Evolutionary conservation across 257 asterid genomes (phyloP).

Genomic region (Solanum lycopersicoides): DNA sequence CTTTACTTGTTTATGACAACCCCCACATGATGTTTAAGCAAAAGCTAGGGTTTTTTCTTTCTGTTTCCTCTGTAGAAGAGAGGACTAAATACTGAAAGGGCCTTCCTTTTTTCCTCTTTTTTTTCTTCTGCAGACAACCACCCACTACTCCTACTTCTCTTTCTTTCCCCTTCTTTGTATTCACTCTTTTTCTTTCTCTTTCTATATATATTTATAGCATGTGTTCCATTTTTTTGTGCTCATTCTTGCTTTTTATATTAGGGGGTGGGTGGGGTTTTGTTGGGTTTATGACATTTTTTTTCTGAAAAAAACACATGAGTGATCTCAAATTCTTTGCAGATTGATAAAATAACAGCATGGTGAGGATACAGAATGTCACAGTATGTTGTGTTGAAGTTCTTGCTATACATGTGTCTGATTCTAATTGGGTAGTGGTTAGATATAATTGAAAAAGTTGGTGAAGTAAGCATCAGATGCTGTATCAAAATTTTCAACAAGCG

Average conservation of each 20-base stretch:
- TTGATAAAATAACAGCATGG: neutral
- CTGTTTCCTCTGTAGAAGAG: neutral
- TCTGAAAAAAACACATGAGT: neutral
- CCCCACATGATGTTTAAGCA: neutral
- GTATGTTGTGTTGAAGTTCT: neutral
- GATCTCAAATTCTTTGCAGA: neutral
- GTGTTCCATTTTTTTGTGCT: neutral
- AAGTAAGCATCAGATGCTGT: neutral
- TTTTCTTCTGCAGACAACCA: neutral
- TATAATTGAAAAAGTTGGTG: too few species aligned
- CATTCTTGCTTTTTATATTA: neutral
- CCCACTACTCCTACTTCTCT: slow-evolving; percentile 4
- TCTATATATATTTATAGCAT: neutral
- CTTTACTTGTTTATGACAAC: neutral
- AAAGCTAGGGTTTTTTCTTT: slow-evolving; percentile 9
- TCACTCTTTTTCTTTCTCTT: neutral
- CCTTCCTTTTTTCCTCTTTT: neutral
- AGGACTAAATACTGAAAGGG: neutral
- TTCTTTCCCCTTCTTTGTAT: neutral
- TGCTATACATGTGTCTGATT: neutral
- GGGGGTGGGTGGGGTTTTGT: neutral
- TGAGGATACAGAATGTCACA: neutral
- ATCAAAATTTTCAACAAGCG: too few species aligned
- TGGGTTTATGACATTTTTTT: neutral
- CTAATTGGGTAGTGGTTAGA: neutral